Conservation (phyloP, 208 protist genomes). For the Herpetomonas tarakana region DNA sequence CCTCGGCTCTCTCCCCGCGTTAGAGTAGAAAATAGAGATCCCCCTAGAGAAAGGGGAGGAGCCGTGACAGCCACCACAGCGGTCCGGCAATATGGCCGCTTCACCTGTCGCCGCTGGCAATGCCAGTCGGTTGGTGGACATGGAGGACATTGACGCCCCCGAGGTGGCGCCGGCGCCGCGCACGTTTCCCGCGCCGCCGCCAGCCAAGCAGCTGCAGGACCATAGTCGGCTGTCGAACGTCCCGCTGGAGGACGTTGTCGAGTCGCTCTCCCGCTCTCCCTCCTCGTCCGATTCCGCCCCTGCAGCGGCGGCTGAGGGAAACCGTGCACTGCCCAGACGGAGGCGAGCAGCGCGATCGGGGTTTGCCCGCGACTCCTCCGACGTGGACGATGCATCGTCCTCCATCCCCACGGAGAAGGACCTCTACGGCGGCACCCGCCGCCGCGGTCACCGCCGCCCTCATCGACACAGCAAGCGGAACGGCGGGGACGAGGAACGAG, state of each 20-base stretch:
- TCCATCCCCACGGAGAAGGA: conserved; percentile 4
- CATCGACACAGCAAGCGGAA: neutral
- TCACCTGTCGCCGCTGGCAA: neutral
- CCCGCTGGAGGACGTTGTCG: neutral
- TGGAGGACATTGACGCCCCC: neutral
- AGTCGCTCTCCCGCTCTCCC: neutral
- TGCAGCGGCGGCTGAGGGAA: neutral
- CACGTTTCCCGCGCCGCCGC: too few species aligned
- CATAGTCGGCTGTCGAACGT: neutral
- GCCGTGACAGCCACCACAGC: too few species aligned
- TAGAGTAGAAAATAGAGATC: too few species aligned
- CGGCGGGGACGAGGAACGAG: neutral
- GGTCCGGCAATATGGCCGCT: too few species aligned
- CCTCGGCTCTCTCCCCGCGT: too few species aligned
- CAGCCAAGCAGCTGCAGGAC: neutral
- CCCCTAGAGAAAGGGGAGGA: too few species aligned
- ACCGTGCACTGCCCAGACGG: neutral
- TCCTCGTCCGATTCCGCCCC: neutral
- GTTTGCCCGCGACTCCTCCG: too few species aligned
- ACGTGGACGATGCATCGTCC: neutral
- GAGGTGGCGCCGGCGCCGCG: neutral
- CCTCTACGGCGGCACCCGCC: neutral
- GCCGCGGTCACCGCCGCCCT: neutral
- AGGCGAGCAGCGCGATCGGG: neutral
- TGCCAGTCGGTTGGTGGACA: neutral